Evolutionary conservation across 1,284 basidiomycete species (phyloP), one percentile per base, ranked within the genome.

Genomic region (Phellopilus nigrolimitatus): DNA sequence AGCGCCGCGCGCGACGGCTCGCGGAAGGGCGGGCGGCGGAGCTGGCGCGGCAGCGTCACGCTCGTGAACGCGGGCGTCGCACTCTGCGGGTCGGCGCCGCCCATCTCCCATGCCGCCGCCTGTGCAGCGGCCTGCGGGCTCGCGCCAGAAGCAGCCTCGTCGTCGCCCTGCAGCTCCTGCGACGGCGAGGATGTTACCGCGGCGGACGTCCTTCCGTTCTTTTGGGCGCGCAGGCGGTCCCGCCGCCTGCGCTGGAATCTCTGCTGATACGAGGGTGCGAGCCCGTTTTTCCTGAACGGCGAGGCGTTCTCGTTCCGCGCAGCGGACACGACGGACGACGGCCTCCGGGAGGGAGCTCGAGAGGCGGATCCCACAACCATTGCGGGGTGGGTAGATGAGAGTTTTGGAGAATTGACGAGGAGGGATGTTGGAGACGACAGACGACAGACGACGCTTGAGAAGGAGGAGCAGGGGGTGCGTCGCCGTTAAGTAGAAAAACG

Each of bases 11-110:
- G 53, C 22, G 61, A 39, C 10, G 72, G 61, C 31, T 62, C 62
- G 10, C 57, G 52, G 40, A 62, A 58, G 6, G 59, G 57, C 17
- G 68, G 66, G n/a, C 65, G 62, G 15, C 60, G 57, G 22, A 71
- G 66, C n/a, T 60, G 59, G 27, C 66, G 63, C 10, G 69, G 69
- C 38, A 70, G 65, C 9, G 51, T 53, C 12, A 49, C 28, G 15
- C 45, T 41, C 4, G 17, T 34, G 19, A 48, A 49, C 3, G 27
- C 27, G 4, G 51, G 51, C 28, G 38, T 40, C 9, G 43, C 24
- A 9, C 22, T 21, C 30, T 42, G 13, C 15, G 39, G n/a, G 4
- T 30, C 8, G 44, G 21, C 41, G 6, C 43, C 46, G 24, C 12
- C 13, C 46, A 43, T 53, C 15, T 49, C 33, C 13, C 28, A 48